Evolutionary conservation across 1,284 basidiomycete species (phyloP), one percentile per base, ranked within the genome.

Genomic region (Pyrrhoderma lamaoense): DNA sequence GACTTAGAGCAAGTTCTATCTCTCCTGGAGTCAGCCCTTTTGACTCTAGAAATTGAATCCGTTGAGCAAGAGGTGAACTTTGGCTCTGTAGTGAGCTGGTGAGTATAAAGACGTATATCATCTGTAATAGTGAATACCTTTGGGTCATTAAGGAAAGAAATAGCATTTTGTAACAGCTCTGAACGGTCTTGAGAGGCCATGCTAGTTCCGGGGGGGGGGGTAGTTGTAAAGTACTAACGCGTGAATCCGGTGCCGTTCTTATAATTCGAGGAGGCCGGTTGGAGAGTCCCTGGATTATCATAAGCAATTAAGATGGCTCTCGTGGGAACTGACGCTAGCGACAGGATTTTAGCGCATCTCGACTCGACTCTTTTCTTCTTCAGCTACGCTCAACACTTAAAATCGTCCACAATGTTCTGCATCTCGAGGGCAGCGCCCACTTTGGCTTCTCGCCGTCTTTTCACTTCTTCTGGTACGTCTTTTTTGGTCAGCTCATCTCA

Each of bases 11-110:
- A 51, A 83, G 74, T 66, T 97, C 91, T 57, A 98, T 94, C 69
- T 99, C 95, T 11, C 75, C 65, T 14, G 77, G 75, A 0, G 82
- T 86, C 22, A 99, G 72, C 1, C 95, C 95, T 66, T 98, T 98
- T 3, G 91, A 87, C 63, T 97, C 89, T 21, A 99, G 79, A 71
- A 98, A 99, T 61, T 91, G 85, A 47, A 99, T 79, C 45, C 90
- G 80, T 65, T 95, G 90, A 3, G 86, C 77, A 31, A 97, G 69
- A 1, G 92, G 74, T 1, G 92, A 89, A 23, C 81, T 73, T 64
- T 82, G 88, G 0, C 80, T 73, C 87, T 88, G 55, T 16, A 23
- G 44, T 31, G 27, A 5, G 27, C 7, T 5, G 27, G 27, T 31
- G 27, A 34, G 45, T 56, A 25, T 31, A 40, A 14, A 21, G 34